phyloP scores from a whole-genome alignment of 768 basidiomycete species.

The Clitopilus hobsonii region DNA sequence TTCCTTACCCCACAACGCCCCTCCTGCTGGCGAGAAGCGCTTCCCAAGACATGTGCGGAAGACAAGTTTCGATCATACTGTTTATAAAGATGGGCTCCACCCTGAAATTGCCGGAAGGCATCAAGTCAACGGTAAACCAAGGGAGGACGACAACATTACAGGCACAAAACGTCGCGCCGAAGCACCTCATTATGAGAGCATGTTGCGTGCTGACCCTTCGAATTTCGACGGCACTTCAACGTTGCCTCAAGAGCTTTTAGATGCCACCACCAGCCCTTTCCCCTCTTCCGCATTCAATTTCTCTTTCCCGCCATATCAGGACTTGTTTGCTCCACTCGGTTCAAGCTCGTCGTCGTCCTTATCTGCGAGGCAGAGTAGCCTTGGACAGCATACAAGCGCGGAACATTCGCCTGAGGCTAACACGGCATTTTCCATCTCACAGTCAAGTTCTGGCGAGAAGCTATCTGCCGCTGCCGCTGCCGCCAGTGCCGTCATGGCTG shows the following conservation, averaged over 20 bases:
- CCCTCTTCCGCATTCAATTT: constrained; percentile 71
- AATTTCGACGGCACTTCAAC: constrained; percentile 34
- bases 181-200: constrained; percentile 73
- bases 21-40: constrained; percentile 33
- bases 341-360: constrained; percentile 16
- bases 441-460: constrained; percentile 34
- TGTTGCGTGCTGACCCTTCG: constrained; percentile 75
- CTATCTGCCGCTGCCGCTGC: constrained; percentile 62
- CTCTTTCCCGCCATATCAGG: too few species aligned
- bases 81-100: constrained; percentile 61
- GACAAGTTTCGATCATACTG: constrained; percentile 93
- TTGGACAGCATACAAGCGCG: constrained; percentile 2
- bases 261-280: constrained; percentile 47
- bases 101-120: constrained; percentile 62
- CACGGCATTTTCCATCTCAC: constrained; percentile 18
- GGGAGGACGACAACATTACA: constrained; percentile 56
- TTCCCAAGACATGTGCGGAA: constrained; percentile 89
- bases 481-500: constrained; percentile 66
- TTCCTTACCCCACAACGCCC: constrained; percentile 32
- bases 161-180: constrained; percentile 81
- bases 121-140: constrained; percentile 76
- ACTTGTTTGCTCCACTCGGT: too few species aligned
- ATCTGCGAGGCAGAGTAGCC: constrained; percentile 2
- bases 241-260: constrained; percentile 27
- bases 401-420: constrained; percentile 17